Evolutionary conservation across 371 early-diverging fungal genomes (phyloP), one percentile per base, ranked within the genome.

Genomic region (Rhizopus arrhizus): DNA sequence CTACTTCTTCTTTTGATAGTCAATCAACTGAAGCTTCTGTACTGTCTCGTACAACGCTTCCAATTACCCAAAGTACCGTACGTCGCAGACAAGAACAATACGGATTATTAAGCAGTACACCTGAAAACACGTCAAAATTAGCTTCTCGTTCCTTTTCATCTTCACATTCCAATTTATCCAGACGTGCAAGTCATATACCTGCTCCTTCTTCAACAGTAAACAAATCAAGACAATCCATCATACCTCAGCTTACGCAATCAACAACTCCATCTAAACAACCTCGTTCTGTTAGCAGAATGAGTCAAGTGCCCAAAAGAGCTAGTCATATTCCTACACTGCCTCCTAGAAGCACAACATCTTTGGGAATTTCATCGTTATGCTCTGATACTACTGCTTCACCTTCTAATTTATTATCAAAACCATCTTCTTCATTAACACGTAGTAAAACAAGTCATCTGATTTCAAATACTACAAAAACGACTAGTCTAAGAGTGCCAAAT

Each of bases 101-200:
- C 38, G 40, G 38, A 22, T 11, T 54, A 22, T 36, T 47, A 8
- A 31, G 34, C 0, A 56, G 47, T 15, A 7, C 49, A 35, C 53
- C 59, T 9, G 64, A 64, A 49, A 58, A 16, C 5, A 57, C 47
- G 1, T 12, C 62, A 33, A 29, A 42, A 28, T 9, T 43, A 5
- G 43, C 43, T 22, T 22, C 22, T 22, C 2, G 22, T 22, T 22
- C 22, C 22, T 2, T 22, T 22, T 22, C 22, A 2, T 22, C 22
- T 22, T 22, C 22, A 22, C 22, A 22, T 22, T 22, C 22, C 12
- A 53, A 58, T 3, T 40, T 65, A n/a, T 34, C 58, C 15, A 61
- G 58, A 40, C 57, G 66, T n/a, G 66, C 66, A 12, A 61, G 61
- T 16, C 61, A 61, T 45, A 61, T 61, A 29, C 61, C 66, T 29